Evolutionary conservation across 768 basidiomycete genomes (phyloP).

Genomic region (Rhodotorula babjevae): DNA sequence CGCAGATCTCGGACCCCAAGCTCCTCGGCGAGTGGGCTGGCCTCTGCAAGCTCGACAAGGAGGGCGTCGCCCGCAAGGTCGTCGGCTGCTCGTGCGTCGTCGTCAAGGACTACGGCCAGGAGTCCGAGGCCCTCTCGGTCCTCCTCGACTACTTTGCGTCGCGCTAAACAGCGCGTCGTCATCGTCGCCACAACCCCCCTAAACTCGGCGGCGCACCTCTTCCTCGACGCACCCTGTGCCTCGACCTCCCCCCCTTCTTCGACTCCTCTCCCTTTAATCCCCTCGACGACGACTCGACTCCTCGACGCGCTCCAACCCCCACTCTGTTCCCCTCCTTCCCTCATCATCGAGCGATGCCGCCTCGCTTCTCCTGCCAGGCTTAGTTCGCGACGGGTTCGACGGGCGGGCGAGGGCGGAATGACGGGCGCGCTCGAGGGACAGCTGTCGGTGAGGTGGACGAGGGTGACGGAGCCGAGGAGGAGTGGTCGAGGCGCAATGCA

Average conservation of each 20-base stretch:
- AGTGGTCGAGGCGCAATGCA: not conserved
- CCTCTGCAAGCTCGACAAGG: slow-evolving; percentile 98
- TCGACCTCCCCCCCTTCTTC: not conserved
- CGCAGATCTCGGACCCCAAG: slow-evolving; percentile 73
- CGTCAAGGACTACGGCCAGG: slow-evolving; percentile 93
- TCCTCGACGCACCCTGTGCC: not conserved
- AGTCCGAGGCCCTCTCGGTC: slow-evolving; percentile 69
- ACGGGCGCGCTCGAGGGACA: not conserved
- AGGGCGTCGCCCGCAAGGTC: slow-evolving; percentile 95
- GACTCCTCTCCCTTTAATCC: no score
- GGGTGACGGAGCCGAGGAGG: not conserved
- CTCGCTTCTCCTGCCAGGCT: not conserved
- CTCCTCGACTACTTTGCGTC: slow-evolving; percentile 95
- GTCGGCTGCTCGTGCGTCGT: slow-evolving; percentile 62
- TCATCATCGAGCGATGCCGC: not conserved
- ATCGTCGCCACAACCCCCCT: not conserved
- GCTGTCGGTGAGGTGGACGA: not conserved
- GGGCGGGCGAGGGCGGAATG: not conserved
- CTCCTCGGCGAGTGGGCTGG: slow-evolving; percentile 90
- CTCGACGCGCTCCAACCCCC: not conserved
- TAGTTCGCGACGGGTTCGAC: not conserved
- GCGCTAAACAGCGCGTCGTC: slow-evolving; percentile 49
- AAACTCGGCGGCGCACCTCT: no score
- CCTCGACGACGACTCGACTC: not conserved
- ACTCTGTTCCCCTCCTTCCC: not conserved